A percentile compares a stretch with the other conserved stretches of the same genome.
Conservation (phyloP, 164 flowering plant species). For the Dillenia turbinata region DNA sequence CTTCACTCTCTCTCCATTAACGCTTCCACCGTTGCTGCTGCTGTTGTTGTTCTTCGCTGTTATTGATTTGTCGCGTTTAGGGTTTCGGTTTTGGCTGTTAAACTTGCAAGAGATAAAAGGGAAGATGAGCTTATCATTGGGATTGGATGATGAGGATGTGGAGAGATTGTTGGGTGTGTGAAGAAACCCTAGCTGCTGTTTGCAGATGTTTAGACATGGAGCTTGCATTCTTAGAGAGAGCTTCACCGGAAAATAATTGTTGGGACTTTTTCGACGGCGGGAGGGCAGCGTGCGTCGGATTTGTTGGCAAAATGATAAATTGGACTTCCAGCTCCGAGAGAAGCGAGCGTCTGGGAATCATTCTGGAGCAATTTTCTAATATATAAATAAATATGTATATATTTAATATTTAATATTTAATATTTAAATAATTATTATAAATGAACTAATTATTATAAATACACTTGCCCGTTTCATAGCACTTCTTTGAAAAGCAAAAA, state of each 20-base stretch:
- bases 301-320: no score
- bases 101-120: conserved; percentile 22
- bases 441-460: no score
- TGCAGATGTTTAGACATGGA: conserved; percentile 24
- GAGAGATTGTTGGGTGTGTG: conserved; percentile 12
- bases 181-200: conserved; percentile 3
- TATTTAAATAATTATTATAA: no score
- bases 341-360: no score
- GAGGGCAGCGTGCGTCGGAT: not conserved
- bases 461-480: no score
- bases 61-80: conserved; percentile 3
- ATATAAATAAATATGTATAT: no score
- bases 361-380: no score
- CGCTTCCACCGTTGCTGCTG: conserved; percentile 7
- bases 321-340: no score
- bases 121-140: conserved; percentile 1
- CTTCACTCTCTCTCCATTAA: conserved; percentile 13
- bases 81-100: conserved; percentile 12
- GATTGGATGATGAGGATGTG: conserved; percentile 9
- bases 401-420: no score
- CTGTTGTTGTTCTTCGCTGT: not conserved
- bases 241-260: not conserved
- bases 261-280: not conserved
- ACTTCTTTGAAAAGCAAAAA: no score
- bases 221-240: conserved; percentile 23